These are phyloP conservation scores for Magnusiomyces tetraspermus DNA, from an alignment of 1,139 yeast genomes.

Conservation along the genomic window DNA sequence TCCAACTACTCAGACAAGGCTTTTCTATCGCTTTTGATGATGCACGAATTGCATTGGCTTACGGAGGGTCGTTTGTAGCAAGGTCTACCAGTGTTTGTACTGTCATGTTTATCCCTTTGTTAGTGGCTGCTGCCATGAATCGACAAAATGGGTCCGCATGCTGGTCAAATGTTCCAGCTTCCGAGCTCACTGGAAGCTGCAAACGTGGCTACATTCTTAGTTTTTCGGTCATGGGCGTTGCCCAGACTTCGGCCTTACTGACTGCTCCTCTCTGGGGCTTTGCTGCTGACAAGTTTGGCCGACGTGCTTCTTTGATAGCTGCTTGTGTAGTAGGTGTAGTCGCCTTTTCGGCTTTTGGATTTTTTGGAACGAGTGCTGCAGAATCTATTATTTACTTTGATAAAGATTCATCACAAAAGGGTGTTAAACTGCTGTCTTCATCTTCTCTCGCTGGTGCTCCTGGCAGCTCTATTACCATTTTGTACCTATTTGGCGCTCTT, in stretches of 20 bases:
- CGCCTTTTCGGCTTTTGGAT: constrained; percentile 33
- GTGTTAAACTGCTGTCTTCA: not conserved
- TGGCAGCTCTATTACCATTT: constrained; percentile 16
- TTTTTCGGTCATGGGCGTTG: constrained; percentile 60
- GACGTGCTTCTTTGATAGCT: constrained; percentile 31
- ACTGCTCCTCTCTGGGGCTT: constrained; percentile 59
- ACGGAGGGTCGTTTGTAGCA: constrained; percentile 54
- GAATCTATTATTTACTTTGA: not conserved
- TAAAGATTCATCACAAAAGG: not conserved
- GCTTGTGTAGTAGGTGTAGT: constrained; percentile 35
- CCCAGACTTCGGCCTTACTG: constrained; percentile 47
- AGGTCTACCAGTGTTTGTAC: constrained; percentile 55
- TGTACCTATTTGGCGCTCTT: constrained; percentile 34
- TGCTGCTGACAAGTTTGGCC: constrained; percentile 44
- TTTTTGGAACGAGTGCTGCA: constrained; percentile 8
- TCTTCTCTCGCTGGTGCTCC: constrained; percentile 30
- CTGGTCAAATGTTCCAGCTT: not conserved
- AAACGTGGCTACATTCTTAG: constrained; percentile 46
- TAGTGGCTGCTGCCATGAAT: constrained; percentile 33
- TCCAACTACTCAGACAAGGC: constrained; percentile 40
- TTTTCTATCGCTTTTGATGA: constrained; percentile 34
- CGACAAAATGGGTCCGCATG: not conserved
- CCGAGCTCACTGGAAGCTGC: constrained; percentile 34
- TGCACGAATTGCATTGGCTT: constrained; percentile 40
- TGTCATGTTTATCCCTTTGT: constrained; percentile 54